phyloP scores from a whole-genome alignment of 169 alveolate species.

The Theileria luwenshuni region DNA sequence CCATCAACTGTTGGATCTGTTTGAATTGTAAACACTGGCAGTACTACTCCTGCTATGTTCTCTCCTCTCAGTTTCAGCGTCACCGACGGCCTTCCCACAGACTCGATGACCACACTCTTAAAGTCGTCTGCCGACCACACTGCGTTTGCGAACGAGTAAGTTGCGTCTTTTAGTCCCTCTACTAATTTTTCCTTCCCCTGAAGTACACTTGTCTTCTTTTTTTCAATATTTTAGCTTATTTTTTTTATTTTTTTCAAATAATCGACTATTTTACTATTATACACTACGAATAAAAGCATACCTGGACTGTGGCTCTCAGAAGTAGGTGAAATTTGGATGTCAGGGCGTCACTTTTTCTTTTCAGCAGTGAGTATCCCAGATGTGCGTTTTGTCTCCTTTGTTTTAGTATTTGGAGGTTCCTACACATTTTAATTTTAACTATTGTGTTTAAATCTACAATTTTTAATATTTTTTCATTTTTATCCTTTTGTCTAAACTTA shows the following conservation, averaged over 20 bases:
- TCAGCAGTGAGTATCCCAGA: conserved; percentile 91
- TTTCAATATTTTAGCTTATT: neutral
- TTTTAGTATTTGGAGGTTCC: conserved; percentile 84
- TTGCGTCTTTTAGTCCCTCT: conserved; percentile 88
- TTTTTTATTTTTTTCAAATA: neutral
- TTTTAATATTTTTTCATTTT: neutral
- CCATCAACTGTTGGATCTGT: conserved; percentile 87
- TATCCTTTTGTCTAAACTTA: neutral
- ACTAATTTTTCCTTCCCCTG: conserved; percentile 85
- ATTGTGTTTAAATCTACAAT: neutral
- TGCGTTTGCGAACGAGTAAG: conserved; percentile 91
- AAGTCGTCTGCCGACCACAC: conserved; percentile 95
- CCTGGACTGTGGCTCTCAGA: conserved; percentile 87
- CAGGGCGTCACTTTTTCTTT: conserved; percentile 93
- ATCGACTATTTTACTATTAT: neutral
- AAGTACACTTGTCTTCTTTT: neutral
- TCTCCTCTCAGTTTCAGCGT: conserved; percentile 88
- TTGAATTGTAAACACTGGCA: conserved; percentile 89
- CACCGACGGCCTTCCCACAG: conserved; percentile 89
- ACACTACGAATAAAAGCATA: conserved; percentile 58
- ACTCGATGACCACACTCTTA: conserved; percentile 85
- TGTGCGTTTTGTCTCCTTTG: conserved; percentile 87
- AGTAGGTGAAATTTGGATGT: conserved; percentile 89
- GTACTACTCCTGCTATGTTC: conserved; percentile 94
- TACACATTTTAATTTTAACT: conserved; percentile 24